phyloP scores from a whole-genome alignment of 2,329 filamentous ascomycete species.

The Aspergillus sp. region DNA sequence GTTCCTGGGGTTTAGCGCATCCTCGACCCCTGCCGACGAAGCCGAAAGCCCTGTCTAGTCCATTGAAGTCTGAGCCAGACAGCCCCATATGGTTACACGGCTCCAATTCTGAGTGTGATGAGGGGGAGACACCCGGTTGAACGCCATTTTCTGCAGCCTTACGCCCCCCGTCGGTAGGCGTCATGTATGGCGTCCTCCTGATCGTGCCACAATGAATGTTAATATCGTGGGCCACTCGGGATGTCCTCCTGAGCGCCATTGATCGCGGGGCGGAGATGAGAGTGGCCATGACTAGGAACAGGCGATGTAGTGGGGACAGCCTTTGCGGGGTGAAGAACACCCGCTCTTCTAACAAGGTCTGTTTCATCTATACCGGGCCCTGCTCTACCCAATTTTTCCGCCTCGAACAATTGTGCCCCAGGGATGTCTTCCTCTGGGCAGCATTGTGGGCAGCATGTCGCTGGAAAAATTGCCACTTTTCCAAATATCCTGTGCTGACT shows the following conservation, averaged over 20 bases:
- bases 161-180: neutral
- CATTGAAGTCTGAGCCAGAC: neutral
- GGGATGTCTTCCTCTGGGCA: neutral
- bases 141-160: neutral
- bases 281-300: neutral
- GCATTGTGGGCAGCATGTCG: too few species aligned
- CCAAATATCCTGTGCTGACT: too few species aligned
- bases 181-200: neutral
- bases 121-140: neutral
- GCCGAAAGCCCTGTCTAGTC: neutral
- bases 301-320: neutral
- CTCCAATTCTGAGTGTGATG: neutral
- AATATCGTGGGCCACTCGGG: neutral
- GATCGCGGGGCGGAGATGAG: neutral
- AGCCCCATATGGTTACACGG: neutral
- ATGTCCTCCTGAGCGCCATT: neutral
- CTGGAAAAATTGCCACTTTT: too few species aligned
- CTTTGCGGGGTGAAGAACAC: slow-evolving; percentile 3
- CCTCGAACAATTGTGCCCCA: neutral
- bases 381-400: slow-evolving; percentile 1
- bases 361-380: slow-evolving; percentile 6
- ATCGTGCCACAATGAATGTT: neutral
- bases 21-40: neutral
- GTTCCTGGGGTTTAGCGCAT: neutral
- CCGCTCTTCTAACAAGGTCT: neutral